Conservation (phyloP, 148 eudicot genomes). For the Vaccinium corymbosum region DNA sequence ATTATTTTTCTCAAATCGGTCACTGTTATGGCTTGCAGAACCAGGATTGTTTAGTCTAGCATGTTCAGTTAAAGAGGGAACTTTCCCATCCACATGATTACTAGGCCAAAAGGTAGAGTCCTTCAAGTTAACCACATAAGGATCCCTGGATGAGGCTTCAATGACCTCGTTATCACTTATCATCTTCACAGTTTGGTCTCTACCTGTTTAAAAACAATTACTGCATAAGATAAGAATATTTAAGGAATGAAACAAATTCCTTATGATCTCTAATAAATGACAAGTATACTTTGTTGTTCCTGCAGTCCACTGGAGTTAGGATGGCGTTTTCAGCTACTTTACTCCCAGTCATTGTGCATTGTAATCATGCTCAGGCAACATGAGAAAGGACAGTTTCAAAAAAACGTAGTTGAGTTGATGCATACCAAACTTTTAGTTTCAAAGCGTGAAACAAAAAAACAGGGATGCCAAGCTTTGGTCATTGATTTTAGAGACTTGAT, state of each 20-base stretch:
- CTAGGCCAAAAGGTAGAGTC: neutral
- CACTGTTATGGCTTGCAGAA: neutral
- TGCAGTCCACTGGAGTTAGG: neutral
- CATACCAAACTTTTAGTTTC: neutral
- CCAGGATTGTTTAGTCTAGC: neutral
- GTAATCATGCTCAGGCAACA: neutral
- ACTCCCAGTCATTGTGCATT: neutral
- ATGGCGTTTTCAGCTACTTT: neutral
- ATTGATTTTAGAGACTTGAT: slow-evolving; percentile 4
- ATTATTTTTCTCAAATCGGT: neutral
- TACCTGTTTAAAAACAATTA: slow-evolving; percentile 11
- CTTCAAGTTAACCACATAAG: neutral
- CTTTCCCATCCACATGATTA: neutral
- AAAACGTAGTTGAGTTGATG: neutral
- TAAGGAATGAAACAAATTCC: neutral
- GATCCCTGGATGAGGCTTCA: slow-evolving; percentile 17
- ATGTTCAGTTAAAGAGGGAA: slow-evolving; percentile 4
- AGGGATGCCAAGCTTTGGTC: neutral
- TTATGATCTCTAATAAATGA: neutral
- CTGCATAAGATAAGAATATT: neutral
- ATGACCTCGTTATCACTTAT: slow-evolving; percentile 11
- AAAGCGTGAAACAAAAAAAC: neutral
- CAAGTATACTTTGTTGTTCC: neutral
- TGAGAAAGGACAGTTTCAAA: neutral
- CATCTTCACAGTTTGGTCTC: slow-evolving; percentile 19